Conservation (phyloP, 441 rosid genomes). For the Bocquillonia castaneifolia region DNA sequence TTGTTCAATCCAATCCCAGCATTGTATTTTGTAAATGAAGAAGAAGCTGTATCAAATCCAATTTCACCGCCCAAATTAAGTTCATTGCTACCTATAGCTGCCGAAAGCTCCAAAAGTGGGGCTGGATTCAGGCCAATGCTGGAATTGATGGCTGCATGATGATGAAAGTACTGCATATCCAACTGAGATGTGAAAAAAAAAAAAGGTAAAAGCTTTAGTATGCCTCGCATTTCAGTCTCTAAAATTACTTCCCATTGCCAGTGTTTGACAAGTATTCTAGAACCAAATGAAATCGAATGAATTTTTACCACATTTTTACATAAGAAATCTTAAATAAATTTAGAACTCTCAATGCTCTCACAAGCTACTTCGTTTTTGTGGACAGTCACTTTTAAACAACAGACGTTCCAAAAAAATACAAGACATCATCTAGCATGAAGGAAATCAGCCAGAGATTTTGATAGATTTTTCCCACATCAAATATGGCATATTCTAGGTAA, state of each 20-base stretch:
- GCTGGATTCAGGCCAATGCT: slow-evolving; percentile 75
- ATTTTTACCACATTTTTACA: too few relatives aligned
- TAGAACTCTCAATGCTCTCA: too few relatives aligned
- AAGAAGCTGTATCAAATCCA: slow-evolving; percentile 68
- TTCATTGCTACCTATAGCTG: slow-evolving; percentile 58
- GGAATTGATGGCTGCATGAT: slow-evolving; percentile 58
- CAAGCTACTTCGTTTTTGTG: too few relatives aligned
- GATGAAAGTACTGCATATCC: slow-evolving; percentile 71
- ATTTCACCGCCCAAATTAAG: slow-evolving; percentile 67
- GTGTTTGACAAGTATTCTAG: too few relatives aligned
- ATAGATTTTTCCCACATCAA: too few relatives aligned
- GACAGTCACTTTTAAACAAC: too few relatives aligned
- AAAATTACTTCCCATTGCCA: slow-evolving; percentile 6
- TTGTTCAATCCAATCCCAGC: slow-evolving; percentile 63
- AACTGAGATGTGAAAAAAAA: slow-evolving; percentile 39
- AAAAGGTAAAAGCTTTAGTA: slow-evolving; percentile 10
- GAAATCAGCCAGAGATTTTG: too few relatives aligned
- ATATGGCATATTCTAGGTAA: too few relatives aligned
- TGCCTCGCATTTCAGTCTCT: not conserved
- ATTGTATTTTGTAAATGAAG: slow-evolving; percentile 55
- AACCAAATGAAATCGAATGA: too few relatives aligned
- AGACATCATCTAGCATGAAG: too few relatives aligned
- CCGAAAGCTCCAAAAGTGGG: slow-evolving; percentile 71
- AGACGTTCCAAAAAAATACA: too few relatives aligned
- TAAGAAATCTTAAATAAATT: too few relatives aligned